Conservation (phyloP, 768 basidiomycete species). For the Boletales sp. region DNA sequence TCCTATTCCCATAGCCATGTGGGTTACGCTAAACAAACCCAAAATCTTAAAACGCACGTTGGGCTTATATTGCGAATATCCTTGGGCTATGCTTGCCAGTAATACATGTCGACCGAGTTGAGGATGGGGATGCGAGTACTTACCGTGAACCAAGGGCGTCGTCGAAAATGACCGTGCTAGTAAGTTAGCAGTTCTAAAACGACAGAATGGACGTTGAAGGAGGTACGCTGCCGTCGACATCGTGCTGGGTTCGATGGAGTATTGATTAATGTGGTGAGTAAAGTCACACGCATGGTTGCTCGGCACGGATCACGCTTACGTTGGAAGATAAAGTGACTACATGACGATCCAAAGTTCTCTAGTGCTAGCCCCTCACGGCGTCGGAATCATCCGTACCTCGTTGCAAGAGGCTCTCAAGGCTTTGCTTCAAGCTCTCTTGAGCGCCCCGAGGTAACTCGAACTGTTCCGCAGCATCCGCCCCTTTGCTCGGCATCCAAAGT, state of each 20-base stretch:
- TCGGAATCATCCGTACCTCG: neutral
- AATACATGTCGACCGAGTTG: neutral
- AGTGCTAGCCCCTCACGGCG: too few species aligned
- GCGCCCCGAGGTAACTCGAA: slow-evolving; percentile 2
- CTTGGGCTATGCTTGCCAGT: slow-evolving; percentile 11
- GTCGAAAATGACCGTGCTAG: slow-evolving; percentile 21
- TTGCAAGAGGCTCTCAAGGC: slow-evolving; percentile 18
- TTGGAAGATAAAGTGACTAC: too few species aligned
- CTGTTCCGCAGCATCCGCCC: neutral
- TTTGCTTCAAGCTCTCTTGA: slow-evolving; percentile 21
- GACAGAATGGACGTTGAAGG: slow-evolving; percentile 2
- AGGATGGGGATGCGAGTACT: slow-evolving; percentile 3
- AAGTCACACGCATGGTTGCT: neutral
- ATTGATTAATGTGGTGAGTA: neutral
- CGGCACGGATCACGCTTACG: slow-evolving; percentile 15
- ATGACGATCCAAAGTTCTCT: too few species aligned
- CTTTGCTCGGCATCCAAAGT: neutral
- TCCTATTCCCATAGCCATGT: slow-evolving; percentile 51
- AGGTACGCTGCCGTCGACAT: slow-evolving; percentile 3
- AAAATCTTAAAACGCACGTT: slow-evolving; percentile 10
- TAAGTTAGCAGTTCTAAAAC: slow-evolving; percentile 9
- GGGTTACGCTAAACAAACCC: neutral
- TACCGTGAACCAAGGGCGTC: slow-evolving; percentile 14
- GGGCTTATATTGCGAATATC: slow-evolving; percentile 18
- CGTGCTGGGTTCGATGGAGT: neutral